Evolutionary conservation across 768 basidiomycete species (phyloP).

Genomic region (Megacollybia marginata): DNA sequence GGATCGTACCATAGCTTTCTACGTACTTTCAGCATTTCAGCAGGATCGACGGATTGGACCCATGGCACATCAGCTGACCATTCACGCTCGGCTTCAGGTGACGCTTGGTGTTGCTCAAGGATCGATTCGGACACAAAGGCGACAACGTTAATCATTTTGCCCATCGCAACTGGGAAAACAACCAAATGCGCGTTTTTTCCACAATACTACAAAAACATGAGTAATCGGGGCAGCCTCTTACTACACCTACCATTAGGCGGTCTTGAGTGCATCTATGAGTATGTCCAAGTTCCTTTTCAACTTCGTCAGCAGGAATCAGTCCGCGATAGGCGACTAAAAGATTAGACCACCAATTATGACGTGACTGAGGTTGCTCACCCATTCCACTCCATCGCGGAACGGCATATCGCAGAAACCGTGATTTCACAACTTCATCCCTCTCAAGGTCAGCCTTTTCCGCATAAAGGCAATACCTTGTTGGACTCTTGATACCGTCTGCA

Average conservation of each 20-base stretch:
- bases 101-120: background rate
- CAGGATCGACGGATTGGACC: conserved; percentile 7
- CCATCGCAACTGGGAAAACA: conserved; percentile 37
- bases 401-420: conserved; percentile 26
- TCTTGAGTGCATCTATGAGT: conserved; percentile 25
- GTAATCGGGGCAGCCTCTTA: background rate
- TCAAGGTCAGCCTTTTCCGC: conserved; percentile 14
- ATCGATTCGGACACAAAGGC: conserved; percentile 26
- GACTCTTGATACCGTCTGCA: conserved; percentile 38
- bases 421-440: conserved; percentile 18
- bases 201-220: conserved; percentile 28
- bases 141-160: conserved; percentile 38
- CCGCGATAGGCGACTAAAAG: conserved; percentile 32
- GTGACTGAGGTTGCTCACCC: too few species aligned
- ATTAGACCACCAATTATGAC: too few species aligned
- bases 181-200: conserved; percentile 43
- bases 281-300: conserved; percentile 16
- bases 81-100: background rate
- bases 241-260: conserved; percentile 36
- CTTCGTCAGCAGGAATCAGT: conserved; percentile 29
- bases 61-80: background rate
- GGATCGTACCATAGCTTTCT: conserved; percentile 23
- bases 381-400: conserved; percentile 30
- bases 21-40: conserved; percentile 20
- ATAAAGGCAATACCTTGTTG: conserved; percentile 23